These are phyloP conservation scores for Penicillium capsulatum DNA, from an alignment of 2,329 filamentous ascomycete species.

Conservation along the genomic window DNA sequence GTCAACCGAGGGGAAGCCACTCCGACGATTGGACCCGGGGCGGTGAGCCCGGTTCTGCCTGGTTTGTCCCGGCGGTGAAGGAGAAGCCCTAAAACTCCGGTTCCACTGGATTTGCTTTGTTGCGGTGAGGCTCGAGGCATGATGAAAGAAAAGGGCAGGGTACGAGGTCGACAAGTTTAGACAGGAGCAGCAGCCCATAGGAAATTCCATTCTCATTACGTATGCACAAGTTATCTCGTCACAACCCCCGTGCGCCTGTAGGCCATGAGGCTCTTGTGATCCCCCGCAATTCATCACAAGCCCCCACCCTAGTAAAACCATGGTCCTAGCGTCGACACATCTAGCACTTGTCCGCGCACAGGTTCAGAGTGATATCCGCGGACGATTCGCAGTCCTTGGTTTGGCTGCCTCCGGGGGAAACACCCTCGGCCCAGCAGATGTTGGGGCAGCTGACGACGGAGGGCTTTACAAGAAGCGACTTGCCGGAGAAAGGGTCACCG, in stretches of 20 bases:
- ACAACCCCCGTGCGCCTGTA: no score
- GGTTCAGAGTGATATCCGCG: conserved; percentile 27
- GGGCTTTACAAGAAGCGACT: conserved; percentile 23
- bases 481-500: conserved; percentile 39
- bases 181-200: no score
- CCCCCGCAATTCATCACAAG: no score
- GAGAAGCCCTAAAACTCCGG: no score
- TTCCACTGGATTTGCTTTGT: no score
- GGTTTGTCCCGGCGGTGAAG: neutral
- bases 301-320: no score
- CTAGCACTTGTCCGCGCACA: conserved; percentile 30
- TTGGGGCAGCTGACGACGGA: conserved; percentile 22
- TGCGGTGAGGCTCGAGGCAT: no score
- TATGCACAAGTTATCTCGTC: no score
- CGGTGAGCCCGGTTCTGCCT: neutral
- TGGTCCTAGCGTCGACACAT: neutral
- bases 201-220: no score
- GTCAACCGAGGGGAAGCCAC: conserved; percentile 10
- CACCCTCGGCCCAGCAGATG: conserved; percentile 33
- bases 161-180: no score
- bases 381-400: conserved; percentile 27
- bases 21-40: conserved; percentile 4
- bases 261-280: no score
- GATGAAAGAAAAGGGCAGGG: no score
- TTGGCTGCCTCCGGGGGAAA: conserved; percentile 30